Base-by-base conservation (phyloP, 305 asterid species). In the Solanum hybrid region DNA sequence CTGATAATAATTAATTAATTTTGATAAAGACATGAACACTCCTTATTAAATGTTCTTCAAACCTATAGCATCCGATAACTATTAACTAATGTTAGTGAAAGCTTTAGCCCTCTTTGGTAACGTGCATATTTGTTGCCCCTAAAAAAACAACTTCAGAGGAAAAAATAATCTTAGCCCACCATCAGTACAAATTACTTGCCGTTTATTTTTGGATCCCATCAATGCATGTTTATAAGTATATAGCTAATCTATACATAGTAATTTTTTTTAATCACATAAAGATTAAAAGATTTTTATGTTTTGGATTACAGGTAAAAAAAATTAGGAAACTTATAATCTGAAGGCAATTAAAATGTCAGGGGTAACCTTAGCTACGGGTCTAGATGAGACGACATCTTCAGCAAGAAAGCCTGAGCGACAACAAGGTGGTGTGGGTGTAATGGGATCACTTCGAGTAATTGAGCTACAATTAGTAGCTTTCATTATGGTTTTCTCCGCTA, bases 401-500 rank as follows among this genome's bases (percentile, higher is more conserved):
- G 27, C 29, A 26, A 9, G 57, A 24, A 75, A 79, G 32, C 32
- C 36, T 10, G 36, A 9, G 80, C 83, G 24, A 79, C 24, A 77
- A 7, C 7, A 77, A 4, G 82, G 7, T 26, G 89, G 31, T 13
- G 79, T 90, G 22, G 94, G 96, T 57, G 88, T 96, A 32, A 95
- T 96, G 98, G 98, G 99, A 2, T 95, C 99, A 68, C 98, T 97
- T 81, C 97, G 99, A 5, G 92, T 97, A 5, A 94, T 97, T 77
- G 99, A 97, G 90, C 91, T 97, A 34, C 99, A 97, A 79, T 88
- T 97, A 15, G 99, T 97, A 14, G 99, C 98, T 4, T 97, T 97
- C 94, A 96, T 97, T 76, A 94, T 96, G 96, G 98, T 97, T 3
- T 94, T 97, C 92, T 95, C 99, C 0, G 96, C 93, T 10, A 96